Conservation (phyloP, 1,139 yeast species). For the Candida sanyaensis region DNA sequence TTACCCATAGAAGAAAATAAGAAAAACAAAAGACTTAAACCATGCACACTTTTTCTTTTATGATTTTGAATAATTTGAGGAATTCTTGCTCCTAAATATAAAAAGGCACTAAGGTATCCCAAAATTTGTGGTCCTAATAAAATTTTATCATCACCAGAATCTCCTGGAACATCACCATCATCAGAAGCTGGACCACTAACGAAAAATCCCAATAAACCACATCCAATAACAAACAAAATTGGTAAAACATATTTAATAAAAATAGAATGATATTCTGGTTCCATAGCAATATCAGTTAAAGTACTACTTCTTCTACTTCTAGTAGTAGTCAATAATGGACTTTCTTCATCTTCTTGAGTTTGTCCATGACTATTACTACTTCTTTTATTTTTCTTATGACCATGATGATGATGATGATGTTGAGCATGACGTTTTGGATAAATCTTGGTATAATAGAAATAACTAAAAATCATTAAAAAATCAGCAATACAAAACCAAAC, state of each 20-base stretch:
- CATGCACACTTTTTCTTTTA: conserved; percentile 67
- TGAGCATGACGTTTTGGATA: conserved; percentile 38
- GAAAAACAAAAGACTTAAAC: conserved; percentile 73
- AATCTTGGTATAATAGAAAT: conserved; percentile 53
- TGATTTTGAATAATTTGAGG: conserved; percentile 80
- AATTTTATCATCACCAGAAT: conserved; percentile 22
- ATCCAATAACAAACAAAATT: conserved; percentile 59
- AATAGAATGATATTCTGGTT: conserved; percentile 44
- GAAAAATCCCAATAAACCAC: conserved; percentile 67
- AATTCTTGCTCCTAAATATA: conserved; percentile 75
- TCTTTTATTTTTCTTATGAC: conserved; percentile 1
- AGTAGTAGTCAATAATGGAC: conserved; percentile 18
- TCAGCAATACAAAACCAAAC: conserved; percentile 78
- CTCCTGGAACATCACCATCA: conserved; percentile 13
- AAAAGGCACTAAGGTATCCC: conserved; percentile 70
- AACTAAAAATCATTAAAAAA: conserved; percentile 59
- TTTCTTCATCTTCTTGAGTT: conserved; percentile 11
- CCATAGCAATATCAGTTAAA: conserved; percentile 46
- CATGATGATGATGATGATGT: conserved; percentile 6
- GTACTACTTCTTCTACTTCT: conserved; percentile 46
- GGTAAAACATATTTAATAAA: conserved; percentile 61
- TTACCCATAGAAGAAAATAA: conserved; percentile 76
- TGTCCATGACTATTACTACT: not conserved
- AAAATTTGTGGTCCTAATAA: conserved; percentile 65
- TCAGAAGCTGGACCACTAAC: conserved; percentile 24